A percentile compares a stretch with the other conserved stretches of the same genome.
Conservation (phyloP, 371 early-diverging fungal species). For the Fennellomyces sp. region DNA sequence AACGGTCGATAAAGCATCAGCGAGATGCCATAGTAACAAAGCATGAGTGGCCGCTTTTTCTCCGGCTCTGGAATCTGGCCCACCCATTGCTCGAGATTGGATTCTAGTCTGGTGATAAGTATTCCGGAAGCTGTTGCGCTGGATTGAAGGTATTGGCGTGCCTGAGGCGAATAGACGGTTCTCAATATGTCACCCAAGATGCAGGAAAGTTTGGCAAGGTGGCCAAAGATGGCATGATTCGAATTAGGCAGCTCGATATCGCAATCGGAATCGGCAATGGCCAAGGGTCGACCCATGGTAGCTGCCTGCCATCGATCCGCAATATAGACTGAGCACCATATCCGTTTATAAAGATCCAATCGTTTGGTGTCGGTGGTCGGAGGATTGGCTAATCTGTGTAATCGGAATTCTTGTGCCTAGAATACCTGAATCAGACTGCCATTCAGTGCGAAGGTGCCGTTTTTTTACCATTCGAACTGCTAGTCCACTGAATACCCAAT, state of each 20-base stretch:
- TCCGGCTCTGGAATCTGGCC: conserved; percentile 10
- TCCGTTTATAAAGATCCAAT: conserved; percentile 18
- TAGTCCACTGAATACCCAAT: conserved; percentile 42
- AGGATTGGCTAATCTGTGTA: conserved; percentile 29
- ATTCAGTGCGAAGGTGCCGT: neutral
- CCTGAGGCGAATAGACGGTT: conserved; percentile 38
- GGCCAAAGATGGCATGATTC: conserved; percentile 25
- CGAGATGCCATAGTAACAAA: conserved; percentile 36
- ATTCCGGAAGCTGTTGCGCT: conserved; percentile 25
- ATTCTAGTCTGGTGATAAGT: neutral
- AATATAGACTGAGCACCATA: conserved; percentile 37
- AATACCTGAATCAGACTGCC: neutral
- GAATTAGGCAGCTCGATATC: conserved; percentile 25
- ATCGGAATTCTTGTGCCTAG: conserved; percentile 42
- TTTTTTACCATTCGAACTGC: conserved; percentile 43
- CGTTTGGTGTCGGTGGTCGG: neutral
- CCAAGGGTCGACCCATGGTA: conserved; percentile 41
- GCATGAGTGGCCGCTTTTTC: conserved; percentile 40
- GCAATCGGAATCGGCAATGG: conserved; percentile 43
- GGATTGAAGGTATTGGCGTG: conserved; percentile 17
- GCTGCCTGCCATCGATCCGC: conserved; percentile 47
- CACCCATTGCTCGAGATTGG: neutral
- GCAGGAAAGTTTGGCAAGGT: conserved; percentile 33
- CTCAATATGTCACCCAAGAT: conserved; percentile 41
- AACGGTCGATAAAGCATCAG: conserved; percentile 59